Conservation (phyloP, 805 yeast species). For the Wickerhamomyces ciferrii region DNA sequence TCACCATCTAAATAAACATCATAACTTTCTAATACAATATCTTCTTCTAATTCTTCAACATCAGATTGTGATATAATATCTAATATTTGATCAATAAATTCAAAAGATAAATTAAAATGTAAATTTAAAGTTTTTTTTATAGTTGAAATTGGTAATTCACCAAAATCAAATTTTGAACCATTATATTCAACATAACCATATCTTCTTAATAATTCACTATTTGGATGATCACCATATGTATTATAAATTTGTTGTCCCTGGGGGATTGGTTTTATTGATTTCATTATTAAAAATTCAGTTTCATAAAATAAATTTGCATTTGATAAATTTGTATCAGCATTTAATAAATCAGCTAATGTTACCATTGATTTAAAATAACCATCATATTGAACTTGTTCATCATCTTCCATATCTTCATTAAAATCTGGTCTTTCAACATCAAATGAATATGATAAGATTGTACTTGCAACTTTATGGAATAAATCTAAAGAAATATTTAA, state of each 20-base stretch:
- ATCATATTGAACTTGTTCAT: constrained; percentile 30
- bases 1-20: constrained; percentile 59
- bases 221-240: constrained; percentile 87
- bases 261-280: constrained; percentile 52
- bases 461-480: constrained; percentile 69
- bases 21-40: constrained; percentile 48
- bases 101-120: constrained; percentile 17
- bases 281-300: constrained; percentile 56
- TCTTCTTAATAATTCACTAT: constrained; percentile 82
- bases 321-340: constrained; percentile 72
- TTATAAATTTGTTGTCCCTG: constrained; percentile 77
- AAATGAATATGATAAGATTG: constrained; percentile 87
- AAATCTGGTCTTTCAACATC: constrained; percentile 54
- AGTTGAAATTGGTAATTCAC: constrained; percentile 52
- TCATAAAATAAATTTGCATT: constrained; percentile 68
- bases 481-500: constrained; percentile 41
- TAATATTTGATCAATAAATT: constrained; percentile 31
- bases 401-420: constrained; percentile 29
- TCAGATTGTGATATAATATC: constrained; percentile 20
- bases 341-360: constrained; percentile 87
- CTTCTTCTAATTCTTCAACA: constrained; percentile 32
- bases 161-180: constrained; percentile 76
- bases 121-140: constrained; percentile 33
- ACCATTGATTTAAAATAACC: constrained; percentile 76
- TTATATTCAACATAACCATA: constrained; percentile 84